Evolutionary conservation across 768 basidiomycete genomes (phyloP).

Genomic region (Rhizopogon roseolus): DNA sequence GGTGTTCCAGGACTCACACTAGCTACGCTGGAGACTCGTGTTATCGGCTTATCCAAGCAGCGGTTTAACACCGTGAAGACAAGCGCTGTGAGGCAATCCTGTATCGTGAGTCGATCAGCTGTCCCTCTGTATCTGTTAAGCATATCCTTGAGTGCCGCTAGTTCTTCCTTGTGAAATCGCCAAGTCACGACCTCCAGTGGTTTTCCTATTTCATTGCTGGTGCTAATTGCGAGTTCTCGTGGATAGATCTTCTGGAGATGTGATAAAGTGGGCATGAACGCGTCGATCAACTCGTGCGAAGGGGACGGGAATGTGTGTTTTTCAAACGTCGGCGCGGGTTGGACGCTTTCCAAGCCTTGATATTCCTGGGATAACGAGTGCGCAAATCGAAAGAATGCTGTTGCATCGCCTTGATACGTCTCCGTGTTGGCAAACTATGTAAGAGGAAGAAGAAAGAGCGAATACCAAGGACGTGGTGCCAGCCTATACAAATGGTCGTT

Average conservation of each 20-base stretch:
- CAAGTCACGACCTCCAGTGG: slow-evolving; percentile 8
- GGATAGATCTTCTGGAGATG: slow-evolving; percentile 17
- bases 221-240: slow-evolving; percentile 14
- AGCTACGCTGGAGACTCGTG: slow-evolving; percentile 20
- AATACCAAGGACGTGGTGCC: slow-evolving; percentile 29
- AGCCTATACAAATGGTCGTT: slow-evolving; percentile 27
- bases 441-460: background rate
- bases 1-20: slow-evolving; percentile 15
- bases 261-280: slow-evolving; percentile 16
- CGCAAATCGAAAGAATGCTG: slow-evolving; percentile 23
- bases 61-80: slow-evolving; percentile 17
- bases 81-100: slow-evolving; percentile 26
- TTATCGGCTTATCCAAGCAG: slow-evolving; percentile 7
- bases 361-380: slow-evolving; percentile 23
- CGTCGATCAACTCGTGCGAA: slow-evolving; percentile 5
- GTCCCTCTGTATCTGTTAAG: slow-evolving; percentile 1
- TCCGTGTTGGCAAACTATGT: no score
- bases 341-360: slow-evolving; percentile 11
- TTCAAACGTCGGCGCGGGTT: slow-evolving; percentile 17
- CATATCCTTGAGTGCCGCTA: slow-evolving; percentile 9
- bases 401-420: slow-evolving; percentile 21
- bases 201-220: slow-evolving; percentile 6
- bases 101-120: slow-evolving; percentile 10
- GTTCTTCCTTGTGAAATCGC: slow-evolving; percentile 5
- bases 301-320: slow-evolving; percentile 19